Evolutionary conservation across 495 filamentous ascomycete genomes (phyloP).

Genomic region (Aspergillus biplanus): DNA sequence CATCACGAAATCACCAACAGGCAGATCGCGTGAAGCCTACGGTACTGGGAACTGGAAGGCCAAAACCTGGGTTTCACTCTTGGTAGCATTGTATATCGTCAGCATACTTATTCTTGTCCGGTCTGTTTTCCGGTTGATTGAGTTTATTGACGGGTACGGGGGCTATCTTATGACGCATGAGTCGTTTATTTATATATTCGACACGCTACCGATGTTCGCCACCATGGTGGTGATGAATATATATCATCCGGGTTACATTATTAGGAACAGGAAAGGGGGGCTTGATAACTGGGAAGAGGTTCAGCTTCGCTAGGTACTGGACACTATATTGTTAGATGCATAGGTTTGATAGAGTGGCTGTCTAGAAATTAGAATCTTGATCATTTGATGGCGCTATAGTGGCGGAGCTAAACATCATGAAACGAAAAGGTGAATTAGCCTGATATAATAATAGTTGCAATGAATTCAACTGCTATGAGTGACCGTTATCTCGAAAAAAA

Average conservation of each 20-base stretch:
- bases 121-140: not conserved
- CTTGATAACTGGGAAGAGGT: too few relatives aligned
- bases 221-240: not conserved
- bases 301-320: too few relatives aligned
- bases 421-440: too few relatives aligned
- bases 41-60: not conserved
- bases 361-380: too few relatives aligned
- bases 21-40: slow-evolving; percentile 5
- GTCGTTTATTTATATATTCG: not conserved
- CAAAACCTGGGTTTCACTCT: not conserved
- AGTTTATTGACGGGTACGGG: not conserved
- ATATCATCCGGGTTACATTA: not conserved
- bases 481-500: too few relatives aligned
- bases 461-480: too few relatives aligned
- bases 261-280: not conserved
- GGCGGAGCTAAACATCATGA: too few relatives aligned
- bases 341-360: too few relatives aligned
- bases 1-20: slow-evolving; percentile 32
- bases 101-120: not conserved
- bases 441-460: too few relatives aligned
- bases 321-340: too few relatives aligned
- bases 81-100: not conserved
- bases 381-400: too few relatives aligned
- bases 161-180: not conserved
- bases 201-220: not conserved